phyloP scores from a whole-genome alignment of 768 basidiomycete genomes.

The Neoboletus magnificus region DNA sequence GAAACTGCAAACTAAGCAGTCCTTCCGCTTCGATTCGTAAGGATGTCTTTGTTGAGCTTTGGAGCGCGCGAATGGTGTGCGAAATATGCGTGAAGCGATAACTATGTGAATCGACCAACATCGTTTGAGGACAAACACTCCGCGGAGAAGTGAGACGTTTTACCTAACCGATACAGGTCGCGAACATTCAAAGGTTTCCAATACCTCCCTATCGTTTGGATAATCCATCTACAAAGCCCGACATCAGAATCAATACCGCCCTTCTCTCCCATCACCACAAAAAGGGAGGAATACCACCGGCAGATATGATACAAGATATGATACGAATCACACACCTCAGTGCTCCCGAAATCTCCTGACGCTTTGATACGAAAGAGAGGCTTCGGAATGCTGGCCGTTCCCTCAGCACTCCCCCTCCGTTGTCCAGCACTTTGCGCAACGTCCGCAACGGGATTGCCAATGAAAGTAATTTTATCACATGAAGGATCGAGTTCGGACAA shows the following conservation, averaged over 20 bases:
- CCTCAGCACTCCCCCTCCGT: slow-evolving; percentile 10
- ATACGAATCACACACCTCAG: slow-evolving; percentile 53
- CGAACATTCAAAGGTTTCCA: slow-evolving; percentile 86
- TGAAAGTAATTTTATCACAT: slow-evolving; percentile 80
- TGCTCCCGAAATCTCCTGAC: slow-evolving; percentile 77
- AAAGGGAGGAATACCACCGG: neutral
- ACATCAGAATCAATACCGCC: neutral
- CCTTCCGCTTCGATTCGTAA: slow-evolving; percentile 83
- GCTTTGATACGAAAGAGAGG: slow-evolving; percentile 81
- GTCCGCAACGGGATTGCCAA: slow-evolving; percentile 60
- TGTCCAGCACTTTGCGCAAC: slow-evolving; percentile 7
- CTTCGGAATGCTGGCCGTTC: slow-evolving; percentile 22
- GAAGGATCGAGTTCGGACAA: slow-evolving; percentile 88
- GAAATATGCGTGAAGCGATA: slow-evolving; percentile 81
- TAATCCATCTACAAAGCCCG: slow-evolving; percentile 79
- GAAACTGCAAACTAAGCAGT: slow-evolving; percentile 82
- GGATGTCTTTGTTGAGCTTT: slow-evolving; percentile 84
- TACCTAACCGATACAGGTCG: slow-evolving; percentile 70
- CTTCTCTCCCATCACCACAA: neutral
- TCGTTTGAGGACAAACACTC: neutral
- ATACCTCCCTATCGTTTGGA: slow-evolving; percentile 85
- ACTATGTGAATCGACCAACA: slow-evolving; percentile 38
- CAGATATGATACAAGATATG: neutral
- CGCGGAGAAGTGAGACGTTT: slow-evolving; percentile 6
- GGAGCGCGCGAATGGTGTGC: slow-evolving; percentile 68